Evolutionary conservation across 2,329 filamentous ascomycete genomes (phyloP).

Genomic region (Penicillium sp.): DNA sequence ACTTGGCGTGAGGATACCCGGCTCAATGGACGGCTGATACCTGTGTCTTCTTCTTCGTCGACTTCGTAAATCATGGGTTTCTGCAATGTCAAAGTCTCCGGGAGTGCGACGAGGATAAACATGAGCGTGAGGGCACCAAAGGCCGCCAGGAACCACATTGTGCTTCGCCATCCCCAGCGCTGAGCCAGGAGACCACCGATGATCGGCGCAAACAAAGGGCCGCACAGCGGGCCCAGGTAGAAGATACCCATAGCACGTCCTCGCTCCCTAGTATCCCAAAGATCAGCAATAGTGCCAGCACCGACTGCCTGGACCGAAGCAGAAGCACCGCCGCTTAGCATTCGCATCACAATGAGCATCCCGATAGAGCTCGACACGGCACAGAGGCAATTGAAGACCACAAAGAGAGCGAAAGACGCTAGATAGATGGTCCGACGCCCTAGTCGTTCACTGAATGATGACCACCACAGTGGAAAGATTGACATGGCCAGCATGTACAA

Average conservation of each 20-base stretch:
- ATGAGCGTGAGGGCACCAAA: conserved; percentile 58
- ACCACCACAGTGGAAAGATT: conserved; percentile 87
- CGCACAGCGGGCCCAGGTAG: conserved; percentile 75
- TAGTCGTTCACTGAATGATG: conserved; percentile 70
- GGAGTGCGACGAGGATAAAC: conserved; percentile 46
- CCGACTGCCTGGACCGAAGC: conserved; percentile 82
- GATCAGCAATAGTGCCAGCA: conserved; percentile 78
- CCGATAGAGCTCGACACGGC: conserved; percentile 69
- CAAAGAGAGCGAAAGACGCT: conserved; percentile 70
- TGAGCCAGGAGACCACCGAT: conserved; percentile 73
- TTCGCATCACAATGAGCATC: conserved; percentile 76
- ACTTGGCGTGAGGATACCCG: conserved; percentile 65
- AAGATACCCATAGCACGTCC: conserved; percentile 82
- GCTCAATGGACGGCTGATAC: conserved; percentile 36
- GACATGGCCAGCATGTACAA: conserved; percentile 82
- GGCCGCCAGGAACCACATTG: conserved; percentile 74
- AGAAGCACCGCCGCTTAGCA: conserved; percentile 73
- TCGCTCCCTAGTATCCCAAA: conserved; percentile 73
- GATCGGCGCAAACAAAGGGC: conserved; percentile 74
- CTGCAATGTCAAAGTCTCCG: conserved; percentile 41
- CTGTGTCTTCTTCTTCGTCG: conserved; percentile 21
- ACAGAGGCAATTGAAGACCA: conserved; percentile 68
- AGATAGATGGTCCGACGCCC: conserved; percentile 80
- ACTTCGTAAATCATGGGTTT: conserved; percentile 34
- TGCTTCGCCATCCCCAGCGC: conserved; percentile 71